phyloP scores from a whole-genome alignment of 805 yeast species.

The Babjeviella inositovora region DNA sequence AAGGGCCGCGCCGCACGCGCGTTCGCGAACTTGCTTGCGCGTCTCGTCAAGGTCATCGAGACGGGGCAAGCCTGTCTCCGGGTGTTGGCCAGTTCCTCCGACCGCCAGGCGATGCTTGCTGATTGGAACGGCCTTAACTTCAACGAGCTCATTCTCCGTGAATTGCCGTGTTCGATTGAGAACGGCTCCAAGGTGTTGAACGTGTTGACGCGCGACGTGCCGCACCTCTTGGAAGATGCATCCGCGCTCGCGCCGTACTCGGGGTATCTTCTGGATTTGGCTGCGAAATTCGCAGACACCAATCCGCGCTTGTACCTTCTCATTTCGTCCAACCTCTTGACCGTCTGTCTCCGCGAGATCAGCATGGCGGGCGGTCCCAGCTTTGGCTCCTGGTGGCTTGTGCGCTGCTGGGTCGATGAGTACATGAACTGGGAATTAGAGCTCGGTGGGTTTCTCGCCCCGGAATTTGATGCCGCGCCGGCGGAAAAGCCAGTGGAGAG shows the following conservation, averaged over 20 bases:
- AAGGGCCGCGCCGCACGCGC: conserved; percentile 37
- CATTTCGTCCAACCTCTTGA: conserved; percentile 33
- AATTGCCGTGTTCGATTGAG: conserved; percentile 37
- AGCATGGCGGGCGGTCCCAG: conserved; percentile 40
- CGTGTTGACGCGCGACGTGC: conserved; percentile 17
- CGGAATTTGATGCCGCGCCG: conserved; percentile 11
- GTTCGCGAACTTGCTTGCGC: conserved; percentile 33
- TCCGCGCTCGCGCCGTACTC: conserved; percentile 10
- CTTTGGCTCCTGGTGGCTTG: conserved; percentile 64
- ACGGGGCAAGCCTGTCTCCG: conserved; percentile 31
- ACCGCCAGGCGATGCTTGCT: conserved; percentile 29
- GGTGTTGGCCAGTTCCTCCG: conserved; percentile 23
- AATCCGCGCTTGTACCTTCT: conserved; percentile 41
- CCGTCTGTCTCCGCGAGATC: conserved; percentile 46
- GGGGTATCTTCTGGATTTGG: conserved; percentile 19
- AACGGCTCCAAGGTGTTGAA: conserved; percentile 13
- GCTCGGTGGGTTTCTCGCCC: conserved; percentile 32
- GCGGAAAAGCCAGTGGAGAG: conserved; percentile 1
- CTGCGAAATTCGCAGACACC: conserved; percentile 27
- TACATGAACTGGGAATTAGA: conserved; percentile 55
- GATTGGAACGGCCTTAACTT: conserved; percentile 46
- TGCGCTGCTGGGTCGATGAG: conserved; percentile 66
- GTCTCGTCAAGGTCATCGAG: conserved; percentile 37
- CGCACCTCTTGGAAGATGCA: conserved; percentile 9
- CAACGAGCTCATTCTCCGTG: conserved; percentile 24